phyloP scores from a whole-genome alignment of 2,329 filamentous ascomycete species.

The Penicillium oxalicum region DNA sequence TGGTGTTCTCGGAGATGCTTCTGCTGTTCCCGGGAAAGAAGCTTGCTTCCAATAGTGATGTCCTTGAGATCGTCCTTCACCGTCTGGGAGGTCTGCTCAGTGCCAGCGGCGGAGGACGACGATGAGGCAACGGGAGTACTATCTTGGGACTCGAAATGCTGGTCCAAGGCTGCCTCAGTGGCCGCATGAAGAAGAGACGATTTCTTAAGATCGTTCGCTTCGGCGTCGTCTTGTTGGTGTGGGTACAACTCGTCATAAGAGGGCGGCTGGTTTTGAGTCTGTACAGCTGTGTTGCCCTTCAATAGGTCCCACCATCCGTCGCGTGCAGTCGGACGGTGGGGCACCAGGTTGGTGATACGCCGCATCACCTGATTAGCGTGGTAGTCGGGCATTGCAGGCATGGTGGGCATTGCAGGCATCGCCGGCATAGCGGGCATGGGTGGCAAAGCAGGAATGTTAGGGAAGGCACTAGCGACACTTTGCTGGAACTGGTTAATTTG shows the following conservation, averaged over 20 bases:
- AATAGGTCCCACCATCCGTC: constrained; percentile 64
- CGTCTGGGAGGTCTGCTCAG: constrained; percentile 13
- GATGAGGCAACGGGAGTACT: constrained; percentile 18
- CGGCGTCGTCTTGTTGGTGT: constrained; percentile 29
- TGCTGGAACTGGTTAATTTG: constrained; percentile 75
- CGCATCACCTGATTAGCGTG: constrained; percentile 67
- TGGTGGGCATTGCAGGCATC: constrained; percentile 54
- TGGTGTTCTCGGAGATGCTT: constrained; percentile 44
- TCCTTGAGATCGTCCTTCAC: constrained; percentile 36
- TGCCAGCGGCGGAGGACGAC: constrained; percentile 8
- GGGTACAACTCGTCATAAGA: constrained; percentile 77
- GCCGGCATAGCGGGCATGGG: constrained; percentile 58
- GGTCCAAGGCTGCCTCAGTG: constrained; percentile 40
- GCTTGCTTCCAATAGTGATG: constrained; percentile 39
- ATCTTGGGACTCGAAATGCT: constrained; percentile 38
- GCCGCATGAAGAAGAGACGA: constrained; percentile 39
- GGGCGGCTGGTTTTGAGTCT: constrained; percentile 55
- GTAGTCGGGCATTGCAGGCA: constrained; percentile 64
- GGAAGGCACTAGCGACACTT: constrained; percentile 59
- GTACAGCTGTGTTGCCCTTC: constrained; percentile 43
- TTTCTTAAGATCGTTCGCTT: constrained; percentile 39
- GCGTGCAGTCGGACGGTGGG: constrained; percentile 54
- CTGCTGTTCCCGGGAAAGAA: constrained; percentile 42
- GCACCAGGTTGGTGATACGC: constrained; percentile 66
- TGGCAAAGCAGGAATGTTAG: constrained; percentile 55